Conservation (phyloP, 108 stramenopile genomes). For the Mayamaea pseudoterrestris region DNA sequence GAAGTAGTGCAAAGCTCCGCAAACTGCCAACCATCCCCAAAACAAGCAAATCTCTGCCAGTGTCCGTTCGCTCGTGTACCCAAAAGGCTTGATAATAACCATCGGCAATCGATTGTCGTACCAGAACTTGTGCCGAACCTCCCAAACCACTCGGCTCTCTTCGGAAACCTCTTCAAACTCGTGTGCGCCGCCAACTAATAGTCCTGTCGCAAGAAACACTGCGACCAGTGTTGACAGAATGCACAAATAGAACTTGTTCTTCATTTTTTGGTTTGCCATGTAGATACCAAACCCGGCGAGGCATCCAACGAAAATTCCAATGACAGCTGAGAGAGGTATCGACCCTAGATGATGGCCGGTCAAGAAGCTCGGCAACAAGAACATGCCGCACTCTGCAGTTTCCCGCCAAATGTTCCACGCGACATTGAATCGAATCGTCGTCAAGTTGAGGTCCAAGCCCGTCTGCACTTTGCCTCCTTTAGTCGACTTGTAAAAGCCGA, state of each 20-base stretch:
- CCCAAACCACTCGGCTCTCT: constrained; percentile 40
- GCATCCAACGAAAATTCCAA: constrained; percentile 10
- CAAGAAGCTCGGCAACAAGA: constrained; percentile 50
- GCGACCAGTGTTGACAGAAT: constrained; percentile 42
- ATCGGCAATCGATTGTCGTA: constrained; percentile 45
- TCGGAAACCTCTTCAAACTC: constrained; percentile 64
- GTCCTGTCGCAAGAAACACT: constrained; percentile 47
- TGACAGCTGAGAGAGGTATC: constrained; percentile 14
- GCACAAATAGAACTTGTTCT: constrained; percentile 40
- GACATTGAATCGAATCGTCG: constrained; percentile 16
- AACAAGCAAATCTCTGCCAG: constrained; percentile 31
- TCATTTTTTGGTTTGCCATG: constrained; percentile 13
- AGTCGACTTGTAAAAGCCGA: constrained; percentile 6
- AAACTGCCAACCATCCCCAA: constrained; percentile 46
- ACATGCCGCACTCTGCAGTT: constrained; percentile 68
- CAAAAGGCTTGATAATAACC: constrained; percentile 68
- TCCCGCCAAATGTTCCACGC: constrained; percentile 81
- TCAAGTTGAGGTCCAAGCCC: constrained; percentile 2
- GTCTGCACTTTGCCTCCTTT: not conserved
- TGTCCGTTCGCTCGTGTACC: constrained; percentile 51
- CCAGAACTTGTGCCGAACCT: constrained; percentile 33
- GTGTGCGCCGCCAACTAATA: constrained; percentile 56
- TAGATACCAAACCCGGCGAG: constrained; percentile 8
- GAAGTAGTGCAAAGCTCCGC: constrained; percentile 34
- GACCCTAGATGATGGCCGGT: not conserved